Conservation (phyloP, 1,284 basidiomycete species). For the Apiotrichum domesticum region DNA sequence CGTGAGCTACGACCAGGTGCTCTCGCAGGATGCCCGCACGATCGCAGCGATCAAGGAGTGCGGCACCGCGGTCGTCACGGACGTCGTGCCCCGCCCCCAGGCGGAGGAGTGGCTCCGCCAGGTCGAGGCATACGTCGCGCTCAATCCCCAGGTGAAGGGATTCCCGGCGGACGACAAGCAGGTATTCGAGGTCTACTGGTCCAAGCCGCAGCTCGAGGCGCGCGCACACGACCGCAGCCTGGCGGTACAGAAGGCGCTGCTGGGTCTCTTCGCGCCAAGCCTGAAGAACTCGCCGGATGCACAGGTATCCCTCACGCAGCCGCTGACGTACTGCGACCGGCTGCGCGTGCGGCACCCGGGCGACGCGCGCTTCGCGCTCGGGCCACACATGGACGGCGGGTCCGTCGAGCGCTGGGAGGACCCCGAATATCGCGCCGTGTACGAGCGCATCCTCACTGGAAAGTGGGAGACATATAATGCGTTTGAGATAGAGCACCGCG, state of each 20-base stretch:
- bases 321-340: slow-evolving; percentile 69
- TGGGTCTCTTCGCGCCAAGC: slow-evolving; percentile 56
- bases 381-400: slow-evolving; percentile 70
- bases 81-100: slow-evolving; percentile 55
- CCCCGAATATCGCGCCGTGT: slow-evolving; percentile 56
- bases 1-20: slow-evolving; percentile 53
- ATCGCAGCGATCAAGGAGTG: slow-evolving; percentile 52
- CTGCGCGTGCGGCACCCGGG: slow-evolving; percentile 68
- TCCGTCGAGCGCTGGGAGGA: slow-evolving; percentile 76
- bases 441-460: slow-evolving; percentile 56
- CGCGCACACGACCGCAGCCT: slow-evolving; percentile 69
- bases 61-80: slow-evolving; percentile 59
- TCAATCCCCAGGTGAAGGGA: slow-evolving; percentile 54
- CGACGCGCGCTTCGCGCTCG: slow-evolving; percentile 62
- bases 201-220: slow-evolving; percentile 59
- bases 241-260: slow-evolving; percentile 51
- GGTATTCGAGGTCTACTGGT: slow-evolving; percentile 66
- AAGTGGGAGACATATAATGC: slow-evolving; percentile 52
- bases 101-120: slow-evolving; percentile 59
- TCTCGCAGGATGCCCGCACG: slow-evolving; percentile 49
- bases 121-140: slow-evolving; percentile 55
- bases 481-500: slow-evolving; percentile 33
- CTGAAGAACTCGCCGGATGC: slow-evolving; percentile 43
- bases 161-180: slow-evolving; percentile 63
- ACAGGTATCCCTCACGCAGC: slow-evolving; percentile 53